Base-by-base conservation (phyloP, 768 basidiomycete species). In the Suillus bovinus region DNA sequence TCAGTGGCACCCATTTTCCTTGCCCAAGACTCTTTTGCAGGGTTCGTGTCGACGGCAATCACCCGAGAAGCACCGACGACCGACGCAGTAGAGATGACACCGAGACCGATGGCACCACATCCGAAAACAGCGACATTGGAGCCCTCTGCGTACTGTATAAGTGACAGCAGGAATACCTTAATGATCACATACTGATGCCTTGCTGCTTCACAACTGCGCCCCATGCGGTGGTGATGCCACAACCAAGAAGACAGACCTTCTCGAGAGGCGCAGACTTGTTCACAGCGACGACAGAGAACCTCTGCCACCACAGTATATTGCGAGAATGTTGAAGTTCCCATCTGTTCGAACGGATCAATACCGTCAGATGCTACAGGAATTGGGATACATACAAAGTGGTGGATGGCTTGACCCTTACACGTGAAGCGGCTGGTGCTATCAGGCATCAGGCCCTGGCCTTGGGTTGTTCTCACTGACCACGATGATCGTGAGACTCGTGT, bases 321-420 rank as follows among this genome's bases (percentile, higher is more conserved):
- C n/a, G 96, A 97, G 81, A 99, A 99, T 3, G 97, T 96, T 36
- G 96, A 99, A 31, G 91, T 94, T 47, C 97, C 97, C 97, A 99
- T 99, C 95, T 97, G 61, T n/a, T 53, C 17, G 41, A 11, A 44
- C 61, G 53, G 63, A 44, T 50, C 41, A 16, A 36, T 11, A 7
- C 2, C 1, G 44, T 46, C 53, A 24, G 49, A 47, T 46, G 53
- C 46, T 5, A 39, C n/a, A 14, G 29, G n/a, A 24, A 60, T 13
- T 27, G 46, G 29, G 58, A 49, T 8, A 79, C 92, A 66, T 66
- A 96, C 94, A 70, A 99, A 99, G 76, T 99, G 96, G 72, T 88
- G 82, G 68, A 99, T 83, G 52, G 88, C 81, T 77, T 96, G 79
- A 36, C 96, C 97, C 62, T 91, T 91, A 77, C 88, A 86, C 56